phyloP scores from a whole-genome alignment of 202 grass and related monocot genomes.

The Carex sylvatica region DNA sequence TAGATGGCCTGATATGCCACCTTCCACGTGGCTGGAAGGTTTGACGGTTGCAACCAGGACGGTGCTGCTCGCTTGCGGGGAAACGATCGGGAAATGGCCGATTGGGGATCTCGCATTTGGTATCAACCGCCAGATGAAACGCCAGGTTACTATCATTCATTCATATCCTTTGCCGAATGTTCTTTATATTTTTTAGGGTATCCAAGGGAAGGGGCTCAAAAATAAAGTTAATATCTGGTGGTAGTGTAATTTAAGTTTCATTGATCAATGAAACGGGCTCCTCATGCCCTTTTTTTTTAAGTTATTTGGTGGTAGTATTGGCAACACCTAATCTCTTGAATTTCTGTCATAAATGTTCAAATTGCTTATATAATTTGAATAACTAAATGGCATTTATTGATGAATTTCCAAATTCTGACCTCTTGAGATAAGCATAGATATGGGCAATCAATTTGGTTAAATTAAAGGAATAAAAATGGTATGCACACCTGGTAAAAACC shows the following conservation, averaged over 20 bases:
- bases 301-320: neutral
- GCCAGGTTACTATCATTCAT: constrained; percentile 38
- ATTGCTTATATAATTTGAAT: neutral
- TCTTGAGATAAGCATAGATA: neutral
- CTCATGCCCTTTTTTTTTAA: too few species aligned
- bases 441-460: neutral
- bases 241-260: neutral
- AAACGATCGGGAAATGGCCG: constrained; percentile 62
- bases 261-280: too few species aligned
- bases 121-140: constrained; percentile 60
- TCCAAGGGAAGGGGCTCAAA: neutral
- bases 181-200: neutral
- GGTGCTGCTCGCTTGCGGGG: constrained; percentile 44
- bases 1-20: constrained; percentile 50
- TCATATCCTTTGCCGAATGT: neutral
- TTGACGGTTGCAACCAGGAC: constrained; percentile 39
- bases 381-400: neutral
- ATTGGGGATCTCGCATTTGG: constrained; percentile 66
- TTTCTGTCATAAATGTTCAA: constrained; percentile 11
- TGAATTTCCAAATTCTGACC: neutral
- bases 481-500: neutral
- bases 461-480: neutral
- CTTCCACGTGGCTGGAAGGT: constrained; percentile 51
- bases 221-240: neutral
- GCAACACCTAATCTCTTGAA: neutral